Evolutionary conservation across 2,329 filamentous ascomycete genomes (phyloP).

Genomic region (Aspergillus pseudotamarii): DNA sequence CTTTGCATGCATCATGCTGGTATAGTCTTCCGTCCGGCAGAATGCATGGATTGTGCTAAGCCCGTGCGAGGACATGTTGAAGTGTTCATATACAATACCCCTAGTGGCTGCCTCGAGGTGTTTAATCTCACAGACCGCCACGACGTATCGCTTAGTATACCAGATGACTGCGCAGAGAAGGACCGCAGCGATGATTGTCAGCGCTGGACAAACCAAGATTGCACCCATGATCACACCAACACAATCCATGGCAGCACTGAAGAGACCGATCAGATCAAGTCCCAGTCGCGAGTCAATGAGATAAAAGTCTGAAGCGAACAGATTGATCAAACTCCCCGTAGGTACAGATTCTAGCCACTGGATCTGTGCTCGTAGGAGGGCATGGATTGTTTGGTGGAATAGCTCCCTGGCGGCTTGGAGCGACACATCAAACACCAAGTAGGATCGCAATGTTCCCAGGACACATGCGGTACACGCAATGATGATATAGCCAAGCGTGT

Average conservation of each 20-base stretch:
- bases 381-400: conserved; percentile 5
- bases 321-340: conserved; percentile 71
- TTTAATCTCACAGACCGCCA: conserved; percentile 1
- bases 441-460: conserved; percentile 7
- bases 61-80: neutral
- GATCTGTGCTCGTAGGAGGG: conserved; percentile 64
- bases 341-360: conserved; percentile 78
- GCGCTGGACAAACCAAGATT: neutral
- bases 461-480: conserved; percentile 18
- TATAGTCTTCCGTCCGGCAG: neutral
- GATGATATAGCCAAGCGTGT: neutral
- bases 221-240: conserved; percentile 51
- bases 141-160: conserved; percentile 5
- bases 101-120: conserved; percentile 4
- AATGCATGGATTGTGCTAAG: conserved; percentile 8
- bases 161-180: neutral
- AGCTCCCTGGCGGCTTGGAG: conserved; percentile 3
- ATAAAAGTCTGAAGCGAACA: conserved; percentile 75
- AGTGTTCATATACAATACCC: neutral
- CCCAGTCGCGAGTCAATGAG: conserved; percentile 69
- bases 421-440: neutral
- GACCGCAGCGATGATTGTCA: neutral
- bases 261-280: conserved; percentile 47
- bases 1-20: neutral
- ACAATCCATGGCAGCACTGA: conserved; percentile 2